phyloP scores from a whole-genome alignment of 2,329 filamentous ascomycete genomes.

The Monilinia laxa region DNA sequence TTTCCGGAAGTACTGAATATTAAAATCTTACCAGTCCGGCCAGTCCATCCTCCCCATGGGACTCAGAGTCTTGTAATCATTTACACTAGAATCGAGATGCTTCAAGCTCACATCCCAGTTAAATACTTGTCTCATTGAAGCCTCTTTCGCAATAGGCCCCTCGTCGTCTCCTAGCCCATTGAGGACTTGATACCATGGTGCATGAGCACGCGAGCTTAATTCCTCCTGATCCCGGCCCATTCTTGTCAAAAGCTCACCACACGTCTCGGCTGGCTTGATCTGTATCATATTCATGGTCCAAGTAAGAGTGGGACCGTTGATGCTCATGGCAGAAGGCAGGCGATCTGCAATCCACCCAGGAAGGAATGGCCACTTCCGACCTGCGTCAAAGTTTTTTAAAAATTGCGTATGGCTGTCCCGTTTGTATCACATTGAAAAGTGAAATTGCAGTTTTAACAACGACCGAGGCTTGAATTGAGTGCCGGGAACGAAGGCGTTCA shows the following conservation, averaged over 20 bases:
- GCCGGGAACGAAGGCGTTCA: not conserved
- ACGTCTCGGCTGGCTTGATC: conserved; percentile 4
- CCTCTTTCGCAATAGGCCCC: not conserved
- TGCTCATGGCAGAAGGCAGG: not conserved
- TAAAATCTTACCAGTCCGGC: conserved; percentile 2
- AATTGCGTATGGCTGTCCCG: not conserved
- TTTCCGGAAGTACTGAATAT: not conserved
- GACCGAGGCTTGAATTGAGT: not conserved
- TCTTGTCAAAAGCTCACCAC: not conserved
- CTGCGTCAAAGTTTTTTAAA: not conserved
- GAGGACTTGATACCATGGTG: conserved; percentile 5
- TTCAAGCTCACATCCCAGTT: not conserved
- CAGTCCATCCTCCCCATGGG: conserved; percentile 1
- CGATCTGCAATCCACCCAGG: conserved; percentile 4
- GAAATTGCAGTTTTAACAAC: conserved; percentile 3
- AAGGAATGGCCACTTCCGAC: conserved; percentile 11
- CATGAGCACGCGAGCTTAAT: not conserved
- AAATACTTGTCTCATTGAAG: conserved; percentile 5
- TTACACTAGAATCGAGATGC: not conserved
- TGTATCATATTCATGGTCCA: conserved; percentile 5
- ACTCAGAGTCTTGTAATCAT: not conserved
- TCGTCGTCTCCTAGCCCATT: not conserved
- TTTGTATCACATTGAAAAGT: conserved; percentile 3
- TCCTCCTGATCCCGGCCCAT: not conserved
- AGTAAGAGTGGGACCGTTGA: conserved; percentile 10